Evolutionary conservation across 2,329 filamentous ascomycete genomes (phyloP), one percentile per base, ranked within the genome.

Genomic region (Pseudocercospora vitis): DNA sequence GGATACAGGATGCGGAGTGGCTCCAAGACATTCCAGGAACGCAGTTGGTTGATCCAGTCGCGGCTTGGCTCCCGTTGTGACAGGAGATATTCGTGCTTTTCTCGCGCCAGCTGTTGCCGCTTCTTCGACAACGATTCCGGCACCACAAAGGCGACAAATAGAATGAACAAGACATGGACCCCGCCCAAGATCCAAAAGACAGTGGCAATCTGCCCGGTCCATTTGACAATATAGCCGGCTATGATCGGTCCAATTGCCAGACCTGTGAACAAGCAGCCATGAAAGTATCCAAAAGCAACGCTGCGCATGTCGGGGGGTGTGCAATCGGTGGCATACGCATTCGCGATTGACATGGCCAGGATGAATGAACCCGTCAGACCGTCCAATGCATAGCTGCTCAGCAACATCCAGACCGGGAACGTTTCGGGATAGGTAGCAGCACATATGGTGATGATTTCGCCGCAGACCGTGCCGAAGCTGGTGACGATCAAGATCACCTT

Each of bases 251-350:
- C 94, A 26, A 92, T 73, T 0, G 94, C 92, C 40, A 97, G 83
- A n/a, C 94, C 94, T 1, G 82, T 80, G 70, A 96, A 97, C 7
- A 99, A 77, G 62, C 87, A 91, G 8, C 89, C 91, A 65, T 97
- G 89, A 64, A 97, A 86, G 68, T 91, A 92, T 5, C 90, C 91
- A 70, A 97, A 94, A 3, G 85, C 83, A 6, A 95, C 87, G 55
- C 87, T 88, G 16, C 94, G 84, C 65, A 83, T 83, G 24, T 88
- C 86, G 0, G 91, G 88, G 3, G 87, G 78, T 0, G 91, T 92
- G 71, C 90, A 96, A 71, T 99, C 94, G 33, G 89, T 86, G 9
- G 88, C 86, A 71, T 97, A 99, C 0, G 92, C 90, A 69, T 95
- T 86, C 18, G 84, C 85, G 53, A 95, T 75, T 40, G 87, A 84